Evolutionary conservation across 2,329 filamentous ascomycete genomes (phyloP), one percentile per base, ranked within the genome.

Genomic region (Zymoseptoria passerinii): DNA sequence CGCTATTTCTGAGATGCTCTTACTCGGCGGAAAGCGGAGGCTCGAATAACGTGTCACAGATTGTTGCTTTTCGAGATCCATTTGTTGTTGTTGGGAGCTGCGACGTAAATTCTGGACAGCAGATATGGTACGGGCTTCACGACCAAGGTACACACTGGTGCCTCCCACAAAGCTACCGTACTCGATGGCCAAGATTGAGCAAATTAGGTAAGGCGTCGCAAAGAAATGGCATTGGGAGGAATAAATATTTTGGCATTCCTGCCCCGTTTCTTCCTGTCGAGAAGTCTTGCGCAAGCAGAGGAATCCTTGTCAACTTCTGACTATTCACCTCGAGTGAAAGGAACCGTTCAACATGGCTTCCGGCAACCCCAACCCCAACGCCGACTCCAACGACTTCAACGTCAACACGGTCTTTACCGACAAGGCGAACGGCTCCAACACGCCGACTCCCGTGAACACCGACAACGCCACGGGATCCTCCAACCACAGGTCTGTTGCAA

Each of bases 371-470:
- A 44, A 44, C 35, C 2, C 35, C 35, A 44, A 44, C 13, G 35
- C n/a, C 35, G 16, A 13, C 35, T 44, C 16, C 35, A 44, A 44
- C 35, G 35, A 44, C 35, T 16, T 44, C 35, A 44, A 44, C 35
- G 35, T 44, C 35, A n/a, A 44, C 35, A 44, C 35, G 35, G 35
- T 44, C 35, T 16, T 44, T 44, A 44, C 35, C 13, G 13, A 44
- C 35, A 44, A 16, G 35, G 16, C 35, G 10, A 23, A 23, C 23
- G 23, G 23, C 23, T 23, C 23, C 48, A 65, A 50, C 50, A 53
- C 57, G 19, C 59, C 57, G 20, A 59, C 59, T 16, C 59, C 58
- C 28, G 65, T 54, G 6, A 52, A 55, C 28, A 61, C 55, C 5
- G 53, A 58, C 50, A 58, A 55, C 10, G 53, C 48, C 16, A 54